Base-by-base conservation (phyloP, 176 grass and related monocot genomes). In the Phragmites australis region DNA sequence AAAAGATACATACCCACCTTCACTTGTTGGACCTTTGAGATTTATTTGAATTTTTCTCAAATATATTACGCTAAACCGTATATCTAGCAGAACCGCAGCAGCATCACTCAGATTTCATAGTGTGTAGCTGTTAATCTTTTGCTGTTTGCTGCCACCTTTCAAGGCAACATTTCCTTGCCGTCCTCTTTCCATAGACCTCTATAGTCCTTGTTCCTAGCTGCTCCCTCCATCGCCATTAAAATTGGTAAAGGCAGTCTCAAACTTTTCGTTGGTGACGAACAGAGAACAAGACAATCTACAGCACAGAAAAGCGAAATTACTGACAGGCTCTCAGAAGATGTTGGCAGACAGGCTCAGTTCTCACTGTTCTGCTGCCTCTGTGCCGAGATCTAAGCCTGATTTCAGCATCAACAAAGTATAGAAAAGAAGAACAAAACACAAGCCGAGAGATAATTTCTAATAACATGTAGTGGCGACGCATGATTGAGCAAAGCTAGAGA, bases 321-420 rank as follows among this genome's bases (percentile, higher is more conserved):
- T 12, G 25, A 40, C 32, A 4, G 48, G 21, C 56, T 49, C 27
- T 25, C 42, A 40, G 27, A 27, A 62, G 34, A 21, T 55, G 43
- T 44, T 42, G 64, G 50, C 64, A 68, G 37, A 30, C 49, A 30
- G 6, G 48, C 23, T 65, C 50, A 68, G 63, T 17, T 56, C 44
- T 44, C 50, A 56, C 78, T n/a, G 48, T 34, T 29, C 60, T 83
- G 48, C 14, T 68, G 47, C 72, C 39, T 23, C 61, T 82, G 71
- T 49, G 53, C 79, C 79, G n/a, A n/a, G n/a, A 61, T 82, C 67
- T 17, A 81, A 16, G 39, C 15, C 39, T 44, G 54, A 42, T 76
- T 75, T 57, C 27, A 81, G 68, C 54, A 71, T 46, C 66, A 25
- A 50, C 55, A 32, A 82, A 82, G 67, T 34, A 48, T 21, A 61